Percentiles rank a stretch among this genome's conserved stretches.
These are phyloP conservation scores for Daldinia bambusicola DNA, from an alignment of 495 filamentous ascomycete species.

Conservation along the genomic window DNA sequence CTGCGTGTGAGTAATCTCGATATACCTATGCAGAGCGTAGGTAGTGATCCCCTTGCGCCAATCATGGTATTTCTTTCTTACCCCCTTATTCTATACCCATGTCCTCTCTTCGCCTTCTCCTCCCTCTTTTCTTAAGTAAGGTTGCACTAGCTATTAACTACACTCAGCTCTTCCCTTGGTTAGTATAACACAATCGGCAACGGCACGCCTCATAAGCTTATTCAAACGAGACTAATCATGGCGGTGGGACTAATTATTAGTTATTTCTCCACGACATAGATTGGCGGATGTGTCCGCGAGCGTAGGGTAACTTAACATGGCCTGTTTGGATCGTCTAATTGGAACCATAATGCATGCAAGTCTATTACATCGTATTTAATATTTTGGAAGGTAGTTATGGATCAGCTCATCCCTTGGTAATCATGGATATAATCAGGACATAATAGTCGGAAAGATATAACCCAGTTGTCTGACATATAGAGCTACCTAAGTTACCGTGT, in stretches of 20 bases:
- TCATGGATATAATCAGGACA: neutral
- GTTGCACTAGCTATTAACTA: neutral
- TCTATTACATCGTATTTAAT: neutral
- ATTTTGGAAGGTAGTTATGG: too few species aligned
- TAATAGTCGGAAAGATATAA: neutral
- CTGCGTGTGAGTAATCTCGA: too few species aligned
- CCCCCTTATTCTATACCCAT: neutral
- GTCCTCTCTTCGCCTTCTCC: neutral
- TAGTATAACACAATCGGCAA: neutral
- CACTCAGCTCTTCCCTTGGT: neutral
- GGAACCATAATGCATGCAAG: neutral
- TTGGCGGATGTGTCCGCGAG: neutral
- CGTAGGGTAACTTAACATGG: neutral
- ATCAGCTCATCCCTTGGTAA: neutral
- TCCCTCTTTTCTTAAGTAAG: neutral
- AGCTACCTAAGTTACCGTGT: neutral
- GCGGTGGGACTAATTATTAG: neutral
- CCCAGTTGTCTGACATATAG: neutral
- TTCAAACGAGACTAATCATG: neutral
- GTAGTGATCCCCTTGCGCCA: too few species aligned
- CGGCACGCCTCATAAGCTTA: neutral
- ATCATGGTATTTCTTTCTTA: neutral
- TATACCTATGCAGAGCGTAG: too few species aligned
- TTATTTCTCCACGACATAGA: neutral
- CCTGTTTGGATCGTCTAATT: neutral